Evolutionary conservation across 805 yeast genomes (phyloP).

Genomic region (Wickerhamomyces xylosicus): DNA sequence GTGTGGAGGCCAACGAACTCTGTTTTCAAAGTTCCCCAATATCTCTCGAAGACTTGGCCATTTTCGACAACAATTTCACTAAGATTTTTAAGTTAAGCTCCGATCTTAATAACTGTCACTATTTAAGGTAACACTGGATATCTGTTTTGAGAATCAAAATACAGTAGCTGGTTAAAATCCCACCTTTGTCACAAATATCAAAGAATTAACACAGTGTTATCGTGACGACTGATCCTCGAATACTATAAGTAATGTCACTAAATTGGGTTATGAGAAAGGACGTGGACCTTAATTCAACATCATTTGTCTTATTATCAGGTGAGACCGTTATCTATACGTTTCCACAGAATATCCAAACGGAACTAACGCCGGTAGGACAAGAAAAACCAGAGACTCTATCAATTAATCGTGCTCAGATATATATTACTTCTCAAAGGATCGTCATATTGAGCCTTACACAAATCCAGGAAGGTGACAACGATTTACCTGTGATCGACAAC

Average conservation of each 20-base stretch:
- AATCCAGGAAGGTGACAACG: not conserved
- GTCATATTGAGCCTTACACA: conserved; percentile 20
- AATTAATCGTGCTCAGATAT: conserved; percentile 24
- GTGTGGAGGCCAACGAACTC: no score
- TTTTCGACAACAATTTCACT: no score
- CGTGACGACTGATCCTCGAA: no score
- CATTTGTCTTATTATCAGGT: conserved; percentile 18
- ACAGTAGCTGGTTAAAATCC: no score
- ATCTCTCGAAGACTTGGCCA: no score
- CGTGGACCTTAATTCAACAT: conserved; percentile 2
- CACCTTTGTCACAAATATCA: no score
- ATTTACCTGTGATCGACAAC: conserved; percentile 13
- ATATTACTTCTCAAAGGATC: conserved; percentile 31
- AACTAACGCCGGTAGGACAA: conserved; percentile 13
- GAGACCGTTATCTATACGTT: conserved; percentile 14
- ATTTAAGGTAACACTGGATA: no score
- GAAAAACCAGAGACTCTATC: conserved; percentile 13
- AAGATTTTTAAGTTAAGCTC: no score
- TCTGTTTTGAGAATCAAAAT: no score
- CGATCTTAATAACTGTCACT: no score
- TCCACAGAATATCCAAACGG: conserved; percentile 7
- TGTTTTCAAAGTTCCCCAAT: no score
- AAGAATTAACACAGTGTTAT: no score
- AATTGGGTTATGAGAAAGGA: conserved; percentile 20
- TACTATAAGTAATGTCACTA: conserved; percentile 16